These are phyloP conservation scores for Gracilaria domingensis DNA, from an alignment of 23 red algal genomes.

Conservation along the genomic window DNA sequence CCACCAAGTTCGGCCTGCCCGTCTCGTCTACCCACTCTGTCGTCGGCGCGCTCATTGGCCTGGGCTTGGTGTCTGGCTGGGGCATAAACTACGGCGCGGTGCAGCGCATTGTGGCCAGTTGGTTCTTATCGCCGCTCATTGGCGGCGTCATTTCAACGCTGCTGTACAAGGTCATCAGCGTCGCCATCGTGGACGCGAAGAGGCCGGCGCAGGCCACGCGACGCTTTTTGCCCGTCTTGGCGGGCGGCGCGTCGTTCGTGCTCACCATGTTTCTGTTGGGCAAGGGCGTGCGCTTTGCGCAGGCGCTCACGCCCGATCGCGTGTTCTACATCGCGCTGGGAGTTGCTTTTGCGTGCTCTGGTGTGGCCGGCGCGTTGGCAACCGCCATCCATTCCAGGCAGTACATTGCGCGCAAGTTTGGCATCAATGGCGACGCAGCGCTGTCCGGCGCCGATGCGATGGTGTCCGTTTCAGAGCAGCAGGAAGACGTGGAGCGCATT, in stretches of 20 bases:
- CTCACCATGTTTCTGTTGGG: slow-evolving; percentile 83
- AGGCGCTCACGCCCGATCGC: slow-evolving; percentile 51
- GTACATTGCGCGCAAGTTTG: slow-evolving; percentile 65
- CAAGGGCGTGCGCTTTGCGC: slow-evolving; percentile 66
- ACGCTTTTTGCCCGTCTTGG: slow-evolving; percentile 83
- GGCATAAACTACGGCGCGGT: slow-evolving; percentile 79
- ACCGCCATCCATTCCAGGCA: slow-evolving; percentile 69
- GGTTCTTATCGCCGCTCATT: slow-evolving; percentile 92
- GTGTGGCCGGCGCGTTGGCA: slow-evolving; percentile 75
- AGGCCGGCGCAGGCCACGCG: slow-evolving; percentile 76
- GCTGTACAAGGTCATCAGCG: slow-evolving; percentile 77
- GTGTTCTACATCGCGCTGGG: slow-evolving; percentile 71
- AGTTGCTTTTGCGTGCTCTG: slow-evolving; percentile 72
- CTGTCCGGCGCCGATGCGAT: neutral
- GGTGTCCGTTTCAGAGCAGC: slow-evolving; percentile 53
- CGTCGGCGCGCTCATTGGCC: slow-evolving; percentile 85
- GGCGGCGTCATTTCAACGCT: slow-evolving; percentile 75
- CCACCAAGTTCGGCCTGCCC: slow-evolving; percentile 94
- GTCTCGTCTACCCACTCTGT: slow-evolving; percentile 97
- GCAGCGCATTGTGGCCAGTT: slow-evolving; percentile 77
- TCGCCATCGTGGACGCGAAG: slow-evolving; percentile 77
- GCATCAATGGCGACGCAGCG: slow-evolving; percentile 26
- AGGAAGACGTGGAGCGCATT: slow-evolving; percentile 89
- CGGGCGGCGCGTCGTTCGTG: slow-evolving; percentile 78
- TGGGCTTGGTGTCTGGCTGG: slow-evolving; percentile 92